These are phyloP conservation scores for Yamadazyma aaseri DNA, from an alignment of 1,139 yeast genomes.

Conservation along the genomic window DNA sequence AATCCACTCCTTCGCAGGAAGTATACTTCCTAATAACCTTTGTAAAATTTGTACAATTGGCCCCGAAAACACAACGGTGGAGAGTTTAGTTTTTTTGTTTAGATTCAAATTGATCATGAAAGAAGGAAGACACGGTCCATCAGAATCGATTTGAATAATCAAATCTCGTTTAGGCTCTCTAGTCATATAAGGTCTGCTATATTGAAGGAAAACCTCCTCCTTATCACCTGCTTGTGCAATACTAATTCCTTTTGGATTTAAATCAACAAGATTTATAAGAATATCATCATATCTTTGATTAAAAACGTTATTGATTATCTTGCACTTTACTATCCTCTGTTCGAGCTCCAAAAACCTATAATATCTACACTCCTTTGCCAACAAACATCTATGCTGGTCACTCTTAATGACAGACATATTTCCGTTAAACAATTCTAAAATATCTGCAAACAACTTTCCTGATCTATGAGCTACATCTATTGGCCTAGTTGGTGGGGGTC, in stretches of 20 bases:
- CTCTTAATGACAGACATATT: conserved; percentile 43
- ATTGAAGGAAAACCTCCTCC: conserved; percentile 30
- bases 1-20: conserved; percentile 19
- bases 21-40: conserved; percentile 23
- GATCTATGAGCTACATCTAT: conserved; percentile 53
- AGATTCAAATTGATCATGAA: conserved; percentile 30
- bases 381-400: conserved; percentile 54
- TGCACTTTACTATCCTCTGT: conserved; percentile 60
- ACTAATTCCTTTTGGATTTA: conserved; percentile 43
- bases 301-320: conserved; percentile 52
- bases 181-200: conserved; percentile 56
- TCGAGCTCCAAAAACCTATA: conserved; percentile 75
- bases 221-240: conserved; percentile 3
- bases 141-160: conserved; percentile 52
- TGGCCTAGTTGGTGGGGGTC: conserved; percentile 80
- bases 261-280: conserved; percentile 47
- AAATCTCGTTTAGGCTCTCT: conserved; percentile 45
- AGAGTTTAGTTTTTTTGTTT: conserved; percentile 26
- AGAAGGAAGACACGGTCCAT: conserved; percentile 9
- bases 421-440: conserved; percentile 59
- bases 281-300: conserved; percentile 51
- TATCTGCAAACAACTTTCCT: conserved; percentile 56
- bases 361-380: conserved; percentile 71
- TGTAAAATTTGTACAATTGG: conserved; percentile 23
- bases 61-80: conserved; percentile 27